Evolutionary conservation across 305 asterid species (phyloP).

Genomic region (Fraxinus nigra): DNA sequence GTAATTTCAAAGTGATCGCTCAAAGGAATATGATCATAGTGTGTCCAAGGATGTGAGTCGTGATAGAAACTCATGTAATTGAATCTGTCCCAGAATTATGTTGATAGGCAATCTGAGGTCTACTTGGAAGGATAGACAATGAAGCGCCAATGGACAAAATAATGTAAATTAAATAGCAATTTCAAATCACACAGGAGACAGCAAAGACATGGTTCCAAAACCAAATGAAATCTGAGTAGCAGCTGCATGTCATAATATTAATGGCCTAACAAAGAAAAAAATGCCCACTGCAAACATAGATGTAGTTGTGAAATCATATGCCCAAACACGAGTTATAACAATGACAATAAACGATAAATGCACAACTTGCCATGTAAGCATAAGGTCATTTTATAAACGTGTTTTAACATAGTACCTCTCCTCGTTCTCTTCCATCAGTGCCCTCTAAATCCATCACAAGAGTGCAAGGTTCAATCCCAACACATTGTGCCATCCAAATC

Average conservation of each 20-base stretch:
- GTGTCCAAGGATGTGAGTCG: background rate
- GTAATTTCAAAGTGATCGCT: background rate
- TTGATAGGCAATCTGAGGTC: background rate
- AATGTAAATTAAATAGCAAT: background rate
- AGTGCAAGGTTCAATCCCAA: slow-evolving; percentile 90
- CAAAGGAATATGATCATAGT: background rate
- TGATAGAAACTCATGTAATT: background rate
- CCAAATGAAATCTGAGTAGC: slow-evolving; percentile 9
- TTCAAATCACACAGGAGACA: background rate
- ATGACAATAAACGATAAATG: slow-evolving; percentile 18
- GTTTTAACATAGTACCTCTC: slow-evolving; percentile 62
- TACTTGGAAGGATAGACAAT: slow-evolving; percentile 5
- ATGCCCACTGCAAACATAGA: slow-evolving; percentile 9
- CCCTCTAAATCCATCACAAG: slow-evolving; percentile 98
- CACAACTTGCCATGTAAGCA: slow-evolving; percentile 17
- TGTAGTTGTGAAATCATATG: slow-evolving; percentile 9
- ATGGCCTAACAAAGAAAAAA: slow-evolving; percentile 17
- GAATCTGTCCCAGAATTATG: slow-evolving; percentile 18
- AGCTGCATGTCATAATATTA: background rate
- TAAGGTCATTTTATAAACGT: slow-evolving; percentile 19
- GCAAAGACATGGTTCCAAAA: background rate
- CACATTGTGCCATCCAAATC: slow-evolving; percentile 93
- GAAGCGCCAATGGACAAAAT: background rate
- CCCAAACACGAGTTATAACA: slow-evolving; percentile 4
- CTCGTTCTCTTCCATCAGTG: slow-evolving; percentile 99